Percentiles rank a stretch among this genome's conserved stretches.
Evolutionary conservation across 305 asterid genomes (phyloP).

Genomic region (Fraxinus ornus): DNA sequence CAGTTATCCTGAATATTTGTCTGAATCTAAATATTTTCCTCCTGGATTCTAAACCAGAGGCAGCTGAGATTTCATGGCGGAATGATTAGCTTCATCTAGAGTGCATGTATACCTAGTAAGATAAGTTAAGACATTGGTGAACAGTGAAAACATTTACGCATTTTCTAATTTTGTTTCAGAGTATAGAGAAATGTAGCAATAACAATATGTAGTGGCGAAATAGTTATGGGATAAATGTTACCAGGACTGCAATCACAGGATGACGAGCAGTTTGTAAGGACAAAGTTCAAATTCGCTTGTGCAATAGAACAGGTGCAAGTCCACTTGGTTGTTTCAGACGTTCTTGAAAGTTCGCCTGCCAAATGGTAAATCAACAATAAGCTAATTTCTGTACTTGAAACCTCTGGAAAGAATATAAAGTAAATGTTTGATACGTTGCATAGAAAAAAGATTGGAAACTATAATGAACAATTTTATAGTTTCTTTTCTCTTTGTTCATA

Average conservation of each 20-base stretch:
- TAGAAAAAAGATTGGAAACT: background rate
- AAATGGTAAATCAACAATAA: conserved; percentile 14
- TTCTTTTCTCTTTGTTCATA: too few relatives aligned
- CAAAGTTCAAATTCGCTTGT: conserved; percentile 36
- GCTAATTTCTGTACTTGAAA: background rate
- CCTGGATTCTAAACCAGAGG: background rate
- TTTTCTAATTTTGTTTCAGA: background rate
- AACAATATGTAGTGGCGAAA: background rate
- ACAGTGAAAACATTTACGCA: background rate
- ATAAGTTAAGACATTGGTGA: background rate
- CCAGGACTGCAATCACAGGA: conserved; percentile 83
- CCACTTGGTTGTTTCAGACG: conserved; percentile 56
- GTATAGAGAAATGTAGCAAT: background rate
- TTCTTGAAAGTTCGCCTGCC: conserved; percentile 37
- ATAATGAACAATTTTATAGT: background rate
- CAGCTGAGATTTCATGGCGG: background rate
- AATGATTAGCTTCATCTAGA: background rate
- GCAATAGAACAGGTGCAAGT: conserved; percentile 65
- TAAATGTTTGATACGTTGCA: background rate
- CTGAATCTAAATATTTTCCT: background rate
- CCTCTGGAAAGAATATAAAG: background rate
- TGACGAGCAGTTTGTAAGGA: conserved; percentile 65
- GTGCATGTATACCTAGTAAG: background rate
- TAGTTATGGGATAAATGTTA: conserved; percentile 31
- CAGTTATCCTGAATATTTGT: background rate